These are phyloP conservation scores for Starmerella roubikii DNA, from an alignment of 805 yeast genomes.

Conservation along the genomic window DNA sequence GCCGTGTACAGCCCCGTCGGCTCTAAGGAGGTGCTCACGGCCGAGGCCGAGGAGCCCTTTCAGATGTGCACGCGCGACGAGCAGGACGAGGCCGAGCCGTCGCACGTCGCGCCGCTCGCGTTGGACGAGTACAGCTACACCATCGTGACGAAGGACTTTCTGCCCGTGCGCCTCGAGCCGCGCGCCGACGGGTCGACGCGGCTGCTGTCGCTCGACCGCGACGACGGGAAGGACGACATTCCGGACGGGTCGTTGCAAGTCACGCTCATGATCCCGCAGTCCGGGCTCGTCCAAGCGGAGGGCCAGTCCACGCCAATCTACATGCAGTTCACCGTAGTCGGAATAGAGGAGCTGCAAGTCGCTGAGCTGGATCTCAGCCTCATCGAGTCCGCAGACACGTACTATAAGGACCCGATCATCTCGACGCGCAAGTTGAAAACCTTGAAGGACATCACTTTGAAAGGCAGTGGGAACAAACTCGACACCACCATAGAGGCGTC, in stretches of 20 bases:
- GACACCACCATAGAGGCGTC: not conserved
- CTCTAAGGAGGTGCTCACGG: not conserved
- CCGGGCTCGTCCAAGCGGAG: not conserved
- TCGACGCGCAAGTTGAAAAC: not conserved
- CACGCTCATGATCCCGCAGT: not conserved
- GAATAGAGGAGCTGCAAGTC: not conserved
- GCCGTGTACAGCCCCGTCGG: not conserved
- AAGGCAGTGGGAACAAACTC: slow-evolving; percentile 1
- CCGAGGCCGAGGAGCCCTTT: slow-evolving; percentile 1
- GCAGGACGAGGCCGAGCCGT: not conserved
- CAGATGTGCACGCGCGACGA: slow-evolving; percentile 3
- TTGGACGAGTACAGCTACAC: slow-evolving; percentile 1
- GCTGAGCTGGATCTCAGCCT: slow-evolving; percentile 1
- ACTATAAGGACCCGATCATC: slow-evolving; percentile 3
- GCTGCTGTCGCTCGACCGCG: not conserved
- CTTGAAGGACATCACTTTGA: not conserved
- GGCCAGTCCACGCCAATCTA: not conserved
- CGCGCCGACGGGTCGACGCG: not conserved
- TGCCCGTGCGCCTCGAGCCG: not conserved
- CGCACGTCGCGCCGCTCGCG: not conserved
- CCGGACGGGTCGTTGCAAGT: not conserved
- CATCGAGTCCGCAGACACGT: slow-evolving; percentile 4
- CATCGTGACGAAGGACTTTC: not conserved
- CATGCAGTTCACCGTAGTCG: not conserved
- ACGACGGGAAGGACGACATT: not conserved